Evolutionary conservation across 2,329 filamentous ascomycete species (phyloP).

Genomic region (Calonectria hongkongensis): DNA sequence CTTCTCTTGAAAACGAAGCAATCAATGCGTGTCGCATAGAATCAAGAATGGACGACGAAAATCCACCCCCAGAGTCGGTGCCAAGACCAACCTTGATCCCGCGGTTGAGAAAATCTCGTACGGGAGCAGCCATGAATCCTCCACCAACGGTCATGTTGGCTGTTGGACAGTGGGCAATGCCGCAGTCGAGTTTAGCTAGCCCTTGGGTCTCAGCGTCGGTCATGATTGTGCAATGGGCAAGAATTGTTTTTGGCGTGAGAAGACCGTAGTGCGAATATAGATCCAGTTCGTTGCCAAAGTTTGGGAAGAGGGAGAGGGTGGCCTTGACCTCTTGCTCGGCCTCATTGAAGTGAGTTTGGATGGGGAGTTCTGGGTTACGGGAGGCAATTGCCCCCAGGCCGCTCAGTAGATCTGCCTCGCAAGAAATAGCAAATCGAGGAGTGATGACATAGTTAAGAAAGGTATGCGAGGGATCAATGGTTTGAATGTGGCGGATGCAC

Average conservation of each 20-base stretch:
- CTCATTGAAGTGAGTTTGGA: slow-evolving; percentile 82
- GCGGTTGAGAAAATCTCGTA: slow-evolving; percentile 73
- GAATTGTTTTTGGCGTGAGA: slow-evolving; percentile 73
- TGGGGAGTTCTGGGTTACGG: slow-evolving; percentile 68
- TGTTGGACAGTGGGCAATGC: slow-evolving; percentile 79
- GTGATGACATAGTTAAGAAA: slow-evolving; percentile 73
- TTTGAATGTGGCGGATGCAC: slow-evolving; percentile 68
- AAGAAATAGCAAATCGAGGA: slow-evolving; percentile 78
- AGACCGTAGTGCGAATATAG: slow-evolving; percentile 75
- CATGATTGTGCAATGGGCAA: slow-evolving; percentile 81
- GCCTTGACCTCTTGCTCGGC: slow-evolving; percentile 75
- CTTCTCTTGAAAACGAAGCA: slow-evolving; percentile 69
- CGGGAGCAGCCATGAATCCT: slow-evolving; percentile 77
- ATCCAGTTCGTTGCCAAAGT: slow-evolving; percentile 74
- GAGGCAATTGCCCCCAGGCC: slow-evolving; percentile 73
- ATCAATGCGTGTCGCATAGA: slow-evolving; percentile 76
- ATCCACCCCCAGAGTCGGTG: slow-evolving; percentile 79
- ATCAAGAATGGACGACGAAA: slow-evolving; percentile 75
- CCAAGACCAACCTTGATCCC: slow-evolving; percentile 81
- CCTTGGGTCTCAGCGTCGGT: slow-evolving; percentile 72
- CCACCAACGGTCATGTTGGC: slow-evolving; percentile 78
- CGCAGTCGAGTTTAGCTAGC: slow-evolving; percentile 69
- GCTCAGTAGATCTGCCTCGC: slow-evolving; percentile 70
- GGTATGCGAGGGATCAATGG: slow-evolving; percentile 64
- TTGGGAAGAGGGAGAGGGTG: slow-evolving; percentile 73